Base-by-base conservation (phyloP, 169 alveolate genomes). In the Eimeria maxima region DNA sequence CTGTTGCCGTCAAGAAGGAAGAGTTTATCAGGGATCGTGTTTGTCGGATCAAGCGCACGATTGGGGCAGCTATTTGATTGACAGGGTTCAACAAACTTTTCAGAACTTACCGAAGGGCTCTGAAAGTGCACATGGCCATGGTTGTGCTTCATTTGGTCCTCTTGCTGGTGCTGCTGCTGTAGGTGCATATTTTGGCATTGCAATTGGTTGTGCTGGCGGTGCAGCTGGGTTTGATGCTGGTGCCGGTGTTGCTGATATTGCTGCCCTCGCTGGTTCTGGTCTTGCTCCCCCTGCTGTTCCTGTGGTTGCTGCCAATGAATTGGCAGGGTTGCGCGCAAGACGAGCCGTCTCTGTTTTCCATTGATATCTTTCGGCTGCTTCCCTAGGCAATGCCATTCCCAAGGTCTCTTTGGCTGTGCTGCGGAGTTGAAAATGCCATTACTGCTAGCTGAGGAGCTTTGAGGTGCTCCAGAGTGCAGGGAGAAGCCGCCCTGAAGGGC, bases 301-400 rank as follows among this genome's bases (percentile, higher is more conserved):
- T 83, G 69, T 55, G 53, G 60, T 33, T 87, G 93, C 20, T 87
- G 93, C 81, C 81, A 86, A 38, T 86, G 93, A 14, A 45, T 20
- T 13, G 93, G 93, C 81, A 86, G n/a, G n/a, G 80, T 65, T 60
- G 93, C 20, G 74, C 91, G 69, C 29, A 83, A 18, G 47, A 83
- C 91, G 33, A 83, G 74, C 20, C 74, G 29, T 16, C 74, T 20
- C 50, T 47, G 69, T 27, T 55, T 83, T 50, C 29, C 33, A n/a
- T 73, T 47, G 29, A 33, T 33, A 33, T 29, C 73, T 27, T 42
- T 27, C 45, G 60, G 33, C 50, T 50, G 67, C 65, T 24, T 11
- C 67, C 10, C 74, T 11, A 3, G 38, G 38, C 74, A 47, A 13
- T 24, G n/a, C 7, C 74, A 10, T n/a, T 55, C 74, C 74, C 74